Percentiles rank a stretch among this genome's conserved stretches.
Conservation (phyloP, 139 green algal species). For the Chlorella sorokiniana region DNA sequence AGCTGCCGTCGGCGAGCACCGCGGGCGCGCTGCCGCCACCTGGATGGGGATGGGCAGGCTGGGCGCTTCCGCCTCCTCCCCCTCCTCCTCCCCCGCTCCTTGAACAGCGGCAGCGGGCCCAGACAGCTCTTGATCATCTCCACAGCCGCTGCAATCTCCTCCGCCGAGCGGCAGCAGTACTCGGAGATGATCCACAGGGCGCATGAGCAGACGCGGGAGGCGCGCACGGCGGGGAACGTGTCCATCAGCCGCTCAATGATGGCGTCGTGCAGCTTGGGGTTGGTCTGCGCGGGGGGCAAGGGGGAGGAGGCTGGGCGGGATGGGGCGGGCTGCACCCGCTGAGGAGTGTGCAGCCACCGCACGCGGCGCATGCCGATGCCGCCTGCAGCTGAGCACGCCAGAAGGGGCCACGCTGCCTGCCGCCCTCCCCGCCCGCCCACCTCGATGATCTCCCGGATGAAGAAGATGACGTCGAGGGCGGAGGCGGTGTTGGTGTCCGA, state of each 20-base stretch:
- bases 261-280: conserved; percentile 78
- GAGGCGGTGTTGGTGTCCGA: conserved; percentile 83
- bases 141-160: conserved; percentile 78
- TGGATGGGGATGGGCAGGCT: conserved; percentile 37
- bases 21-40: conserved; percentile 59
- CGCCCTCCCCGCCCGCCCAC: neutral
- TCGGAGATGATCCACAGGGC: conserved; percentile 96
- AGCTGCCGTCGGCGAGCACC: conserved; percentile 96
- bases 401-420: neutral
- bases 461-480: conserved; percentile 79
- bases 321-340: neutral
- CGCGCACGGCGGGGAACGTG: conserved; percentile 84
- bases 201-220: conserved; percentile 82
- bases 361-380: neutral
- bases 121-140: conserved; percentile 79
- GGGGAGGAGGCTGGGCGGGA: neutral
- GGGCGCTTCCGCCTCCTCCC: conserved; percentile 27
- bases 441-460: conserved; percentile 92
- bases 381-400: neutral
- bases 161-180: conserved; percentile 68
- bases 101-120: conserved; percentile 76
- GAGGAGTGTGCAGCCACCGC: neutral
- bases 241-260: conserved; percentile 91
- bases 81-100: conserved; percentile 42
- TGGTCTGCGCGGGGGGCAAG: conserved; percentile 70